Evolutionary conservation across 257 asterid genomes (phyloP).

Genomic region (Solanum lignicaule): DNA sequence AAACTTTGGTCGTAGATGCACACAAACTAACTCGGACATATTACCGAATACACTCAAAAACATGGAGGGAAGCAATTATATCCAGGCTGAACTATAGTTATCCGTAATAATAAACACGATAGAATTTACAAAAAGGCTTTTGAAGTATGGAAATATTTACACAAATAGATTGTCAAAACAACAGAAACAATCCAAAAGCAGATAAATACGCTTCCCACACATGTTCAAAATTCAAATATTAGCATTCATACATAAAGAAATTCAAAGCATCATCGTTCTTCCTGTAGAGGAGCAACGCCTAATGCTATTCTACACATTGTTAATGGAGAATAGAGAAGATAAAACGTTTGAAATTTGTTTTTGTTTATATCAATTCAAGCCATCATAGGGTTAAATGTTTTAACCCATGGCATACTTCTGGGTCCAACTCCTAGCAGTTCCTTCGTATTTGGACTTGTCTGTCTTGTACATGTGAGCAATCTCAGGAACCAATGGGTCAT

Average conservation of each 20-base stretch:
- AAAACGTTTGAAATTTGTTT: conserved; percentile 1
- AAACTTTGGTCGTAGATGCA: background rate
- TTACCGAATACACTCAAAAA: background rate
- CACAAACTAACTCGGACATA: background rate
- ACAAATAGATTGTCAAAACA: background rate
- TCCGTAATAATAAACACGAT: background rate
- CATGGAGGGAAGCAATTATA: background rate
- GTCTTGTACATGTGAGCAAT: conserved; percentile 89
- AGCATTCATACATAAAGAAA: background rate
- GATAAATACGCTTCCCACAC: background rate
- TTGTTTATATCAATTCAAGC: conserved; percentile 23
- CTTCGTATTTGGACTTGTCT: conserved; percentile 67
- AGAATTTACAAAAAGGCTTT: background rate
- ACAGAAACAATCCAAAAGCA: background rate
- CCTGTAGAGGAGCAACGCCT: background rate
- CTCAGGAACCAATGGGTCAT: conserved; percentile 78
- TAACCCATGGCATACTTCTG: conserved; percentile 89
- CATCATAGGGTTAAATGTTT: background rate
- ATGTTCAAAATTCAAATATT: background rate
- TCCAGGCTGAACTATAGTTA: background rate
- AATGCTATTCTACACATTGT: conserved; percentile 15
- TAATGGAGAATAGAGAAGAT: conserved; percentile 12
- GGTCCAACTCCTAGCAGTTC: conserved; percentile 86
- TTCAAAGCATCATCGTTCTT: background rate
- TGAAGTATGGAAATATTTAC: background rate